phyloP scores from a whole-genome alignment of 768 basidiomycete species.

The Pleurotus salmoneostramineus region DNA sequence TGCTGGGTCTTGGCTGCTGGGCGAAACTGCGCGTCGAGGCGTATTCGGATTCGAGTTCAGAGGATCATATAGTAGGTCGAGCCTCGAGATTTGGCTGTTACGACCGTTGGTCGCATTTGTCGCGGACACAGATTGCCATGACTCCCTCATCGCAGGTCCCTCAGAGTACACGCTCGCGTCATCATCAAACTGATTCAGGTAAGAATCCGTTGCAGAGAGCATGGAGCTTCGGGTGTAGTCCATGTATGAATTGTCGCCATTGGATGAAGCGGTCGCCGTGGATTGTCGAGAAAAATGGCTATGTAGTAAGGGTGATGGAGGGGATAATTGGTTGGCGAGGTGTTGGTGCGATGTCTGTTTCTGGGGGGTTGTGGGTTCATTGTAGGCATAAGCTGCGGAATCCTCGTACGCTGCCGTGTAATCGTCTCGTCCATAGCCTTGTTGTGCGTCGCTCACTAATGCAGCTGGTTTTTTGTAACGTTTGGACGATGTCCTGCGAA shows the following conservation, averaged over 20 bases:
- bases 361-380: conserved; percentile 6
- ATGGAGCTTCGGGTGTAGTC: conserved; percentile 20
- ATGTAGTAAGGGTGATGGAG: conserved; percentile 42
- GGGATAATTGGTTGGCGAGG: conserved; percentile 11
- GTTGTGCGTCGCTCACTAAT: background rate
- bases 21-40: conserved; percentile 8
- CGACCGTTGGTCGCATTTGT: conserved; percentile 9
- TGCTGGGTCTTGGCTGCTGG: background rate
- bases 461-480: background rate
- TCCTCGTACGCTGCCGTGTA: conserved; percentile 1
- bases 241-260: conserved; percentile 32
- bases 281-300: conserved; percentile 41
- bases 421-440: conserved; percentile 3
- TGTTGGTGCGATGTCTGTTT: conserved; percentile 10
- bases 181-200: conserved; percentile 32
- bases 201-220: conserved; percentile 20
- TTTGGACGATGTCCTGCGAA: conserved; percentile 44
- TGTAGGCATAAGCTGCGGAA: conserved; percentile 3
- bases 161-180: conserved; percentile 40
- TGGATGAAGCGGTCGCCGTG: conserved; percentile 33
- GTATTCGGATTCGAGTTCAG: conserved; percentile 5
- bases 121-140: conserved; percentile 35
- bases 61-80: background rate
- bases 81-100: background rate
- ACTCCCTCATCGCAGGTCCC: conserved; percentile 31